Conservation (phyloP, 1,139 yeast species). For the Taiozyma sp. region DNA sequence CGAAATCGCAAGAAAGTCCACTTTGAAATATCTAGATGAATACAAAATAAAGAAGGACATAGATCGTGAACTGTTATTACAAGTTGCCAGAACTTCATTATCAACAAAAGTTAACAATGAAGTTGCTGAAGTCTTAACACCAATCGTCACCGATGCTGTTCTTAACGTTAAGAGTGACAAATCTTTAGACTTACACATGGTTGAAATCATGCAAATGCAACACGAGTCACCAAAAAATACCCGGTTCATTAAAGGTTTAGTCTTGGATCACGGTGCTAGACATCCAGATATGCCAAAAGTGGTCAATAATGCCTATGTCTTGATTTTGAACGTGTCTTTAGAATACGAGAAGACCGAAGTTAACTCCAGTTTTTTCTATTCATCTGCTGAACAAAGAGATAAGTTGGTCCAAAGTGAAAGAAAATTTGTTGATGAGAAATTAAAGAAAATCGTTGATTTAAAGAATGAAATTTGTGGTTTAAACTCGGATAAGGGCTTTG, state of each 20-base stretch:
- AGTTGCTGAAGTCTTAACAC: constrained; percentile 76
- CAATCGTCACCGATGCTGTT: constrained; percentile 96
- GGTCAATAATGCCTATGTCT: constrained; percentile 76
- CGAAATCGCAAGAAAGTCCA: constrained; percentile 78
- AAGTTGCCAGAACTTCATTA: constrained; percentile 87
- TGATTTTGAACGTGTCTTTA: constrained; percentile 87
- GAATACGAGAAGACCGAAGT: constrained; percentile 99
- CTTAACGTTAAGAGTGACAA: constrained; percentile 60
- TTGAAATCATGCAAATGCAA: constrained; percentile 98
- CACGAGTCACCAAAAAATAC: constrained; percentile 85
- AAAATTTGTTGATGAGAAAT: constrained; percentile 89
- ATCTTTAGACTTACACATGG: constrained; percentile 87
- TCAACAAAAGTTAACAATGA: constrained; percentile 80
- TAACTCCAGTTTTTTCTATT: constrained; percentile 92
- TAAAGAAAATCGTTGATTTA: constrained; percentile 85
- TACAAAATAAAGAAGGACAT: constrained; percentile 41
- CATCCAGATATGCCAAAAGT: constrained; percentile 98
- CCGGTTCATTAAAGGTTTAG: constrained; percentile 80
- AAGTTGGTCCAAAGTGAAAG: constrained; percentile 93
- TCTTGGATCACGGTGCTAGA: constrained; percentile 96
- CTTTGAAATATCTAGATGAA: constrained; percentile 62
- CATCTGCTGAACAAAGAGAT: constrained; percentile 94
- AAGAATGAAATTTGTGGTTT: constrained; percentile 88
- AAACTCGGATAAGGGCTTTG: constrained; percentile 75
- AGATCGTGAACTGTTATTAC: constrained; percentile 84